phyloP scores from a whole-genome alignment of 441 rosid species.

The Populus hybrid region DNA sequence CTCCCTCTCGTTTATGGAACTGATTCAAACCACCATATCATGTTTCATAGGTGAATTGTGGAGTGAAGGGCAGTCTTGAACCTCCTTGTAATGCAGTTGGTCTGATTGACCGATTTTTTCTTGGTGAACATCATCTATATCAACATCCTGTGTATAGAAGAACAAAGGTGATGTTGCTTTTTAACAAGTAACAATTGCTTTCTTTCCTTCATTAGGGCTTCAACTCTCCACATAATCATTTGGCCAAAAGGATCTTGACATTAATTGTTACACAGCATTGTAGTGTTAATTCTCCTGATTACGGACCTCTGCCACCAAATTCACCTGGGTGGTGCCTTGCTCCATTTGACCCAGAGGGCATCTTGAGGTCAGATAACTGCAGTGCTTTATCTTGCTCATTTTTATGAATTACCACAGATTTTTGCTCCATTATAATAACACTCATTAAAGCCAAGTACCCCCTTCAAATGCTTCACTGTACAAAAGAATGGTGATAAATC shows the following conservation, averaged over 20 bases:
- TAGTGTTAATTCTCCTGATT: conserved; percentile 63
- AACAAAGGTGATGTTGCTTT: conserved; percentile 39
- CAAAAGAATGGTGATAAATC: not conserved
- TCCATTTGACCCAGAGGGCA: conserved; percentile 70
- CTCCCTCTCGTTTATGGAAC: conserved; percentile 7
- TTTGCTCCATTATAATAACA: not conserved
- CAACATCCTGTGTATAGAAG: conserved; percentile 52
- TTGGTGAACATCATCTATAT: conserved; percentile 56
- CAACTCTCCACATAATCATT: not conserved
- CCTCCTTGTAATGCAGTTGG: conserved; percentile 73
- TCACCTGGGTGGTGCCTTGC: conserved; percentile 65
- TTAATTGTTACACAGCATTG: conserved; percentile 41
- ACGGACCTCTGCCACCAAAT: conserved; percentile 56
- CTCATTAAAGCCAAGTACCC: not conserved
- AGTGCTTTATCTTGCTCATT: not conserved
- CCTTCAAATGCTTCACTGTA: not conserved
- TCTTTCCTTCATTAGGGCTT: not conserved
- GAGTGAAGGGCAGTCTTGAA: conserved; percentile 53
- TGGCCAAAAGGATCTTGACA: conserved; percentile 1
- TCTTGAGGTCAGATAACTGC: conserved; percentile 39
- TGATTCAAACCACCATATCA: not conserved
- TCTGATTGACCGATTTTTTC: conserved; percentile 44
- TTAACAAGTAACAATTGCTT: not conserved
- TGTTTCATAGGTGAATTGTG: conserved; percentile 47
- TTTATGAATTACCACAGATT: not conserved